Evolutionary conservation across 2,329 filamentous ascomycete genomes (phyloP).

Genomic region (Aspergillus intermedius): DNA sequence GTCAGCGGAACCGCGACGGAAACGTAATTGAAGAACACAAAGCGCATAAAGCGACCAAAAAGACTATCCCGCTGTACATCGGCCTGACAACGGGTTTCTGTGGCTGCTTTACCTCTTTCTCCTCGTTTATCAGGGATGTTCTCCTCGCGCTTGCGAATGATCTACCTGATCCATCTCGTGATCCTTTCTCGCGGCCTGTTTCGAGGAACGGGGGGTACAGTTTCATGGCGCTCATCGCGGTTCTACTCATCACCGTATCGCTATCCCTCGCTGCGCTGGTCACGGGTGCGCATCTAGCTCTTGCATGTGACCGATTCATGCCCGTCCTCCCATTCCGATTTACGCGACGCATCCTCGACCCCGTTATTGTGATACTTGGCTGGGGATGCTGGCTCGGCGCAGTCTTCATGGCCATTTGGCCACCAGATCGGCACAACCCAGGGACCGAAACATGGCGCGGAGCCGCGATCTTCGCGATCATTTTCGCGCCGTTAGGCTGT

Average conservation of each 20-base stretch:
- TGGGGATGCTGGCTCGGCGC: conserved; percentile 73
- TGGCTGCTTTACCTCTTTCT: conserved; percentile 85
- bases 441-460: conserved; percentile 62
- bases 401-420: conserved; percentile 63
- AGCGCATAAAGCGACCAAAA: conserved; percentile 58
- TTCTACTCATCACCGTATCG: conserved; percentile 65
- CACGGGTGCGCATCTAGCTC: conserved; percentile 68
- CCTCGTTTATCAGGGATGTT: conserved; percentile 70
- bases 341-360: conserved; percentile 59
- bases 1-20: conserved; percentile 20
- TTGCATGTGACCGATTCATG: conserved; percentile 51
- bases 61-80: conserved; percentile 81
- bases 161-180: conserved; percentile 49
- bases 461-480: conserved; percentile 65
- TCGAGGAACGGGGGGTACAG: conserved; percentile 67
- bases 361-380: conserved; percentile 56
- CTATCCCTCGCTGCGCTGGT: conserved; percentile 65
- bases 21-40: conserved; percentile 17
- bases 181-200: conserved; percentile 22
- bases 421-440: conserved; percentile 49
- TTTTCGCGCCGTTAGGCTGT: conserved; percentile 77
- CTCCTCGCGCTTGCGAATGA: conserved; percentile 76
- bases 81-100: conserved; percentile 82
- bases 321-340: conserved; percentile 56
- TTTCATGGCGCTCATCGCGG: conserved; percentile 71